phyloP scores from a whole-genome alignment of 768 basidiomycete genomes.

The Termitomyces sp. region DNA sequence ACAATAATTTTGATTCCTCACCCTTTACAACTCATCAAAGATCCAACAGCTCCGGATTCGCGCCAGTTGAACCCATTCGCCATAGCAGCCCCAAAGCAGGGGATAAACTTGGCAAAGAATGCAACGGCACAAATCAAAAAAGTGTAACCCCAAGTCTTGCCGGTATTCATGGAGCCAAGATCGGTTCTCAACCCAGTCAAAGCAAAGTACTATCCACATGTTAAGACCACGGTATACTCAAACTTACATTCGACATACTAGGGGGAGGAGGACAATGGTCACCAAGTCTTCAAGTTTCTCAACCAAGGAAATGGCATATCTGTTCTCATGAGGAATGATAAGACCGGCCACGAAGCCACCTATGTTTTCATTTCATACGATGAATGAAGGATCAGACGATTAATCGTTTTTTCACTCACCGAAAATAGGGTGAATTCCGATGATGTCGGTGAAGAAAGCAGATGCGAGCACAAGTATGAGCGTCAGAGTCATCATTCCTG shows the following conservation, averaged over 20 bases:
- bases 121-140: conserved; percentile 71
- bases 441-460: conserved; percentile 83
- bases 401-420: conserved; percentile 27
- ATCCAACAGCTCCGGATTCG: conserved; percentile 82
- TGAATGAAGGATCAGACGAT: conserved; percentile 4
- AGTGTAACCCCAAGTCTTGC: conserved; percentile 79
- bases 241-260: not conserved
- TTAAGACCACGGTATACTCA: not conserved
- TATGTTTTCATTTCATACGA: conserved; percentile 17
- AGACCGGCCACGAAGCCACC: conserved; percentile 85
- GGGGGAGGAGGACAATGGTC: conserved; percentile 48
- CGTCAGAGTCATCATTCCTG: conserved; percentile 74
- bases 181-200: conserved; percentile 80
- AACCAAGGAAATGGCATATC: conserved; percentile 74
- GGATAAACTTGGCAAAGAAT: conserved; percentile 76
- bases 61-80: conserved; percentile 63
- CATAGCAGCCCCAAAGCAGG: conserved; percentile 60
- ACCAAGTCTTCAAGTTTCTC: conserved; percentile 89
- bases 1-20: conserved; percentile 23
- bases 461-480: conserved; percentile 72
- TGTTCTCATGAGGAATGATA: conserved; percentile 79
- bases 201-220: conserved; percentile 61
- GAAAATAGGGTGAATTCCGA: conserved; percentile 71
- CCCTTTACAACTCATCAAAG: conserved; percentile 92
- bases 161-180: conserved; percentile 70